Percentiles rank a stretch among this genome's conserved stretches.
Evolutionary conservation across 169 alveolate species (phyloP).

Genomic region (Sarcocystis neurona): DNA sequence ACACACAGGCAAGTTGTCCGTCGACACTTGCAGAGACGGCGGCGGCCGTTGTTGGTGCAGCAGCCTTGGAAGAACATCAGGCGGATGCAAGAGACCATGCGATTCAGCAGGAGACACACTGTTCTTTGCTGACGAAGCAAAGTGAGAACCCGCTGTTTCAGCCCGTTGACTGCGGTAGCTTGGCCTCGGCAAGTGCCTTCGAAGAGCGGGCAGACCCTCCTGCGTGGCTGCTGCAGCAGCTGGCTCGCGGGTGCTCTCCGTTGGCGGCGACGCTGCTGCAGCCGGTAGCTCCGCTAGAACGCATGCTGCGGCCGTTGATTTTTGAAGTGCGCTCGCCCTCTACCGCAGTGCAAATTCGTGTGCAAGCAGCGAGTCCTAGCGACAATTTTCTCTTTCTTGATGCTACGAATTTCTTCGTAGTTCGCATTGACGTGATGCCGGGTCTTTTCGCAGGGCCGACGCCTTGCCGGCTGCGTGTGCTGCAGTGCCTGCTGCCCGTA

Average conservation of each 20-base stretch:
- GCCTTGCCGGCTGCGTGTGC: constrained; percentile 55
- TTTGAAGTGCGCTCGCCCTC: constrained; percentile 40
- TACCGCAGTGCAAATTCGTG: background rate
- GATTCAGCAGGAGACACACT: constrained; percentile 14
- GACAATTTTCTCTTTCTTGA: background rate
- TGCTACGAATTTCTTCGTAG: background rate
- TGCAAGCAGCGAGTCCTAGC: constrained; percentile 12
- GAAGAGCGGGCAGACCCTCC: constrained; percentile 34
- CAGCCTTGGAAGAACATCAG: too few species aligned
- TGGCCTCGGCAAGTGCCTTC: constrained; percentile 4
- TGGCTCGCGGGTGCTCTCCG: constrained; percentile 31
- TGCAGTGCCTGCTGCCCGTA: constrained; percentile 47
- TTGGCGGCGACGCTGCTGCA: constrained; percentile 52
- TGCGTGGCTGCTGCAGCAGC: background rate
- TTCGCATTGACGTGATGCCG: constrained; percentile 13
- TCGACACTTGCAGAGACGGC: too few species aligned
- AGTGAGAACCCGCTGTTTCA: background rate
- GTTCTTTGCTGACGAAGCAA: background rate
- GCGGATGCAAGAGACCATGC: constrained; percentile 27
- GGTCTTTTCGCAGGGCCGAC: constrained; percentile 1
- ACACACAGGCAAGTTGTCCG: too few species aligned
- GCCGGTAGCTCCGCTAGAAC: constrained; percentile 42
- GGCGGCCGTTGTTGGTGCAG: too few species aligned
- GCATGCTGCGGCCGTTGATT: constrained; percentile 58
- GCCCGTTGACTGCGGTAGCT: constrained; percentile 13